phyloP scores from a whole-genome alignment of 2,329 filamentous ascomycete species.

The Ophiocordyceps robertsii region DNA sequence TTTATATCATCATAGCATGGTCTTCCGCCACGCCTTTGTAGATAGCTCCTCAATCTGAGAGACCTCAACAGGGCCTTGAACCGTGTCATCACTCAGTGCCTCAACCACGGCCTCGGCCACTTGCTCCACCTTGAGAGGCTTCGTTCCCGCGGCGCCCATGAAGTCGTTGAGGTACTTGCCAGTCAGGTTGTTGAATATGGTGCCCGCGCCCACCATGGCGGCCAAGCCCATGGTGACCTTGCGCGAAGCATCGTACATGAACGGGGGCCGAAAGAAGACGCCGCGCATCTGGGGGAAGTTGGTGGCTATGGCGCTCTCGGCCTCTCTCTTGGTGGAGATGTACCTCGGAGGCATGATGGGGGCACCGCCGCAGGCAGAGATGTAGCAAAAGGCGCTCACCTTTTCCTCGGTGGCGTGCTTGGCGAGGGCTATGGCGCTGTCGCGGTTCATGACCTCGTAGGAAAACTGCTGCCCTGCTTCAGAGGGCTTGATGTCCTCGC shows the following conservation, averaged over 20 bases:
- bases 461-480: constrained; percentile 68
- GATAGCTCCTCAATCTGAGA: constrained; percentile 71
- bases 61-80: constrained; percentile 65
- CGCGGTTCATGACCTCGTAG: constrained; percentile 95
- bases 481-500: constrained; percentile 47
- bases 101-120: constrained; percentile 87
- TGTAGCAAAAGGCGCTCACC: constrained; percentile 65
- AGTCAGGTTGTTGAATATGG: constrained; percentile 62
- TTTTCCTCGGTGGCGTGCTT: constrained; percentile 55
- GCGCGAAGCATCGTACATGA: constrained; percentile 78
- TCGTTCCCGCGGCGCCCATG: constrained; percentile 70
- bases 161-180: constrained; percentile 63
- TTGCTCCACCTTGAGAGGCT: constrained; percentile 75
- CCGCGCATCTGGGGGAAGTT: constrained; percentile 64
- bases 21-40: constrained; percentile 73
- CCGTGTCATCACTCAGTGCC: constrained; percentile 59
- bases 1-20: constrained; percentile 57
- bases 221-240: constrained; percentile 77
- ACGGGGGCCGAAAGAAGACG: constrained; percentile 73
- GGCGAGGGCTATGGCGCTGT: constrained; percentile 72
- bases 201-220: constrained; percentile 58
- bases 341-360: constrained; percentile 77
- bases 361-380: constrained; percentile 77
- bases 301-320: constrained; percentile 61
- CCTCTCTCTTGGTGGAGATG: constrained; percentile 82